These are phyloP conservation scores for Barnettozyma siamensis DNA, from an alignment of 805 yeast genomes.

Conservation along the genomic window DNA sequence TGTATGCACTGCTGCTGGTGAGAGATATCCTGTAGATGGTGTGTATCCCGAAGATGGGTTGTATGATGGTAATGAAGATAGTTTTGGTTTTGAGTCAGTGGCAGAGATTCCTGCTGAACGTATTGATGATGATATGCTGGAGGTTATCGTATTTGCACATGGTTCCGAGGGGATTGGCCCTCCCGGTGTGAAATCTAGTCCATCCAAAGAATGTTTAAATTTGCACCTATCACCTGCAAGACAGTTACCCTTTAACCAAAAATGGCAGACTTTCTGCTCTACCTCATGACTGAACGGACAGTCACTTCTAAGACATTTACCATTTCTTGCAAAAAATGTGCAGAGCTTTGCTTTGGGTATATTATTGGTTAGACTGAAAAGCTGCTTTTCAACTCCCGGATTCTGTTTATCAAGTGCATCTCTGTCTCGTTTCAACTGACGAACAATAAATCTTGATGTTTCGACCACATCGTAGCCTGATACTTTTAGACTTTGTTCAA, in stretches of 20 bases:
- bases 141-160: slow-evolving; percentile 3
- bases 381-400: slow-evolving; percentile 9
- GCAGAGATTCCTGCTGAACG: not conserved
- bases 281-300: slow-evolving; percentile 43
- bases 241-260: slow-evolving; percentile 42
- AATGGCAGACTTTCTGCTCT: slow-evolving; percentile 36
- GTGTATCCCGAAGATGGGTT: not conserved
- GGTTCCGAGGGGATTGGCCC: slow-evolving; percentile 1
- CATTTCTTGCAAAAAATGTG: slow-evolving; percentile 35
- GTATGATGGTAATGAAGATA: not conserved
- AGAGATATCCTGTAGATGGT: slow-evolving; percentile 1
- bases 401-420: not conserved
- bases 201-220: slow-evolving; percentile 31
- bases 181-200: not conserved
- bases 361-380: not conserved
- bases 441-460: slow-evolving; percentile 17
- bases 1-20: not conserved
- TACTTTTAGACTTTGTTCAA: slow-evolving; percentile 31
- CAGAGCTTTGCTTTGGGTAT: slow-evolving; percentile 26
- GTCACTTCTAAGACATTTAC: slow-evolving; percentile 38
- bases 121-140: not conserved
- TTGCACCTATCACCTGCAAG: slow-evolving; percentile 36
- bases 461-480: slow-evolving; percentile 32
- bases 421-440: slow-evolving; percentile 16
- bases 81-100: not conserved